phyloP scores from a whole-genome alignment of 2,329 filamentous ascomycete genomes.

The Fusarium agapanthi region DNA sequence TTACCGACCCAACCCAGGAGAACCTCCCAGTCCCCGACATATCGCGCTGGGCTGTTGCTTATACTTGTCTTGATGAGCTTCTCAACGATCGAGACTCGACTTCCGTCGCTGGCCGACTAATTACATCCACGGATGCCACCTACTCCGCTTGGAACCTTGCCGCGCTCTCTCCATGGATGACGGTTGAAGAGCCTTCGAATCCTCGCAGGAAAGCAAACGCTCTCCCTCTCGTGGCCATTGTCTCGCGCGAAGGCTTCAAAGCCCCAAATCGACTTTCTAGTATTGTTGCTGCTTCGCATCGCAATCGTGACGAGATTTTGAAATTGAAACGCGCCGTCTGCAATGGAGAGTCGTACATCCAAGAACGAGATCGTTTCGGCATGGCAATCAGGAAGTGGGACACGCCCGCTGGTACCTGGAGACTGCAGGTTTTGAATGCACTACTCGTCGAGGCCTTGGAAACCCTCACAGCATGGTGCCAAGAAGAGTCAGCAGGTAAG shows the following conservation, averaged over 20 bases:
- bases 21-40: slow-evolving; percentile 65
- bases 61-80: slow-evolving; percentile 68
- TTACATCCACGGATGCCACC: slow-evolving; percentile 70
- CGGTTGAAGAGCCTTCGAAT: slow-evolving; percentile 53
- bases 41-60: slow-evolving; percentile 68
- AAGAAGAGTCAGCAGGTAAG: slow-evolving; percentile 49
- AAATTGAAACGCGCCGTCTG: slow-evolving; percentile 65
- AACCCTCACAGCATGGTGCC: slow-evolving; percentile 46
- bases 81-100: slow-evolving; percentile 53
- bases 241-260: slow-evolving; percentile 80
- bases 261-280: slow-evolving; percentile 78
- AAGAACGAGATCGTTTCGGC: slow-evolving; percentile 71
- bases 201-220: slow-evolving; percentile 59
- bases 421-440: slow-evolving; percentile 73
- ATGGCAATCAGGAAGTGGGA: slow-evolving; percentile 82
- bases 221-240: slow-evolving; percentile 59
- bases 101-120: slow-evolving; percentile 62
- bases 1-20: slow-evolving; percentile 70
- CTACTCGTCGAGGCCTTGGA: slow-evolving; percentile 70
- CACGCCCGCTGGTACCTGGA: slow-evolving; percentile 69
- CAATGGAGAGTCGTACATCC: slow-evolving; percentile 54
- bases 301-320: slow-evolving; percentile 71
- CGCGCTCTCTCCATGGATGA: slow-evolving; percentile 77
- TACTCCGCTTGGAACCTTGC: slow-evolving; percentile 82
- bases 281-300: slow-evolving; percentile 70